phyloP scores from a whole-genome alignment of 352 stramenopile species.

The Pythium brachiatum region DNA sequence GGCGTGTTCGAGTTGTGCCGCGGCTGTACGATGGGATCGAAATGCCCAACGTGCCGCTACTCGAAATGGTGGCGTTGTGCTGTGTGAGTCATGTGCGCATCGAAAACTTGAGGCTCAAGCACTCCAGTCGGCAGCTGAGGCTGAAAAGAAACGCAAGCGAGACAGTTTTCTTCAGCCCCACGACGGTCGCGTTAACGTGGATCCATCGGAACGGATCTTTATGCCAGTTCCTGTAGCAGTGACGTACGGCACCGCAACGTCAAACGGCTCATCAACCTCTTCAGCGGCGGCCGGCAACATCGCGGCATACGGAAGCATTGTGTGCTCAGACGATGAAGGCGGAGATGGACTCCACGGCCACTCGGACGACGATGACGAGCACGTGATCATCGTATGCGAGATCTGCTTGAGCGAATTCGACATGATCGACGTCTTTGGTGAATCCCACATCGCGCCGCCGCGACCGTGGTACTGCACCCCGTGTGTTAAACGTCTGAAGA shows the following conservation, averaged over 20 bases:
- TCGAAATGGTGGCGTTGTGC: constrained; percentile 7
- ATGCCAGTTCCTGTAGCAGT: constrained; percentile 20
- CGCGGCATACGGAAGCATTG: constrained; percentile 25
- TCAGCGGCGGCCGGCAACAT: background rate
- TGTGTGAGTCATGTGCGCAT: constrained; percentile 16
- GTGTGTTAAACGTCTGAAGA: constrained; percentile 67
- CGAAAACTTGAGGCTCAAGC: background rate
- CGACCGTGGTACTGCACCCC: constrained; percentile 72
- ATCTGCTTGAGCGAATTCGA: constrained; percentile 75
- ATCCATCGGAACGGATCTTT: constrained; percentile 24
- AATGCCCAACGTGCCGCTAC: constrained; percentile 20
- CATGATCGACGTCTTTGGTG: constrained; percentile 58
- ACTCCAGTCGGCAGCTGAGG: background rate
- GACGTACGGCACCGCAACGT: background rate
- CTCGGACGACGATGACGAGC: constrained; percentile 36
- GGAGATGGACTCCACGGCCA: constrained; percentile 13
- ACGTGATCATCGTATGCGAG: constrained; percentile 69
- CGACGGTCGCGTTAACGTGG: constrained; percentile 17
- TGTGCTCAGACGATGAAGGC: constrained; percentile 46
- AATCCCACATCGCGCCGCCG: constrained; percentile 37
- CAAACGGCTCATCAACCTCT: constrained; percentile 7
- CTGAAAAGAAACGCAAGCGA: constrained; percentile 35
- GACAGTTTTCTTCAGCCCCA: constrained; percentile 2
- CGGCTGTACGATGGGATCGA: constrained; percentile 18
- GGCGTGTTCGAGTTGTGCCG: constrained; percentile 11